phyloP scores from a whole-genome alignment of 352 stramenopile species.

The Globisporangium barbulae region DNA sequence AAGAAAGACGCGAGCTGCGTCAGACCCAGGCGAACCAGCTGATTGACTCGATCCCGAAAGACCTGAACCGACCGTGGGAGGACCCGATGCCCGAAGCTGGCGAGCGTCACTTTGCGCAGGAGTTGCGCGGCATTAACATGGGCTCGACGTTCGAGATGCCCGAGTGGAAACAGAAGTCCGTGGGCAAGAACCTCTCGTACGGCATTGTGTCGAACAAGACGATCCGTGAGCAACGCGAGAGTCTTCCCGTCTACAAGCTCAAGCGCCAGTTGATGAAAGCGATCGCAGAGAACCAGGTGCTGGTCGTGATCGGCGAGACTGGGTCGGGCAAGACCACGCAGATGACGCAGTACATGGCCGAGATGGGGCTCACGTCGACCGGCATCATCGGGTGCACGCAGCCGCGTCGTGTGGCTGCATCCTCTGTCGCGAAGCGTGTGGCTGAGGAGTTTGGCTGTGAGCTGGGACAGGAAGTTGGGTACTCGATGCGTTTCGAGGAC shows the following conservation, averaged over 20 bases:
- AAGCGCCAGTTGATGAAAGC: constrained; percentile 95
- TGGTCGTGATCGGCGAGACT: constrained; percentile 99
- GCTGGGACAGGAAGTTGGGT: constrained; percentile 93
- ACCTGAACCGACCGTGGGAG: constrained; percentile 98
- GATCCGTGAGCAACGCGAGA: constrained; percentile 97
- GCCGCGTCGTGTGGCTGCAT: constrained; percentile 96
- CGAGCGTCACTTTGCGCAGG: constrained; percentile 97
- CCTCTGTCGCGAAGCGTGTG: constrained; percentile 97
- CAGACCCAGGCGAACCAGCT: constrained; percentile 97
- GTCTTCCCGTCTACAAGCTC: constrained; percentile 96
- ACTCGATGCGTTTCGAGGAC: constrained; percentile 89
- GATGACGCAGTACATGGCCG: constrained; percentile 99
- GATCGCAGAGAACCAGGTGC: constrained; percentile 94
- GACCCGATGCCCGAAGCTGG: constrained; percentile 97
- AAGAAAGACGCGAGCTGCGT: constrained; percentile 96
- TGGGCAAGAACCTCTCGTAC: constrained; percentile 96
- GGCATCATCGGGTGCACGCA: constrained; percentile 98
- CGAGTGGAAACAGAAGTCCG: constrained; percentile 97
- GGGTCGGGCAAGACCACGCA: constrained; percentile 99
- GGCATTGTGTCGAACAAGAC: constrained; percentile 94
- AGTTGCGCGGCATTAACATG: constrained; percentile 92
- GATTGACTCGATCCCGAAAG: constrained; percentile 97
- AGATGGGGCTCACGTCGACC: constrained; percentile 96
- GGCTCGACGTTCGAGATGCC: constrained; percentile 88
- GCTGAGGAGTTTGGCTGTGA: constrained; percentile 95